A percentile compares a stretch with the other conserved stretches of the same genome.
phyloP scores from a whole-genome alignment of 2,329 filamentous ascomycete species.

The Parascedosporium putredinis region DNA sequence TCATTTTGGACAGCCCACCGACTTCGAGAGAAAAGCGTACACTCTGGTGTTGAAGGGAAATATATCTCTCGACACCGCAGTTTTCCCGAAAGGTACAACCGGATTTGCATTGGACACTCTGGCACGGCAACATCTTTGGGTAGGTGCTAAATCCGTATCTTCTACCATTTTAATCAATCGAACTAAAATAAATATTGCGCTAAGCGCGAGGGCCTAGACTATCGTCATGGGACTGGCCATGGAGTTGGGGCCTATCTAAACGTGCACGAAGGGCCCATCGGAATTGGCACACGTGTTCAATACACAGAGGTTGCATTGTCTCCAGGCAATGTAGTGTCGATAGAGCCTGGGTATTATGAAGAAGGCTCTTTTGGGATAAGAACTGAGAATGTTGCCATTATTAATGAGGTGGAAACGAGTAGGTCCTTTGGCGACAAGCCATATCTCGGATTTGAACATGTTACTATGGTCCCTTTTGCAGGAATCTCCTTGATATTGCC shows the following conservation, averaged over 20 bases:
- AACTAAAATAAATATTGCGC: not conserved
- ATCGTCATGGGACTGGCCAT: slow-evolving; percentile 91
- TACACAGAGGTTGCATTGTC: slow-evolving; percentile 84
- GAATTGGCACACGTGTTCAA: slow-evolving; percentile 83
- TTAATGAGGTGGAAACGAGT: slow-evolving; percentile 76
- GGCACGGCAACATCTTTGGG: slow-evolving; percentile 88
- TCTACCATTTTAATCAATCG: not conserved
- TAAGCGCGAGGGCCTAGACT: slow-evolving; percentile 71
- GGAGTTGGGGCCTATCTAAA: slow-evolving; percentile 93
- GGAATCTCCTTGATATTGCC: slow-evolving; percentile 68
- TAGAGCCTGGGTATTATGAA: slow-evolving; percentile 95
- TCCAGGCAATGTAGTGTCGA: slow-evolving; percentile 89
- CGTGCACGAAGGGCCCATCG: slow-evolving; percentile 94
- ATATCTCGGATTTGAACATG: slow-evolving; percentile 90
- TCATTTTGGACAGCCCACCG: slow-evolving; percentile 78
- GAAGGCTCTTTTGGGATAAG: slow-evolving; percentile 90
- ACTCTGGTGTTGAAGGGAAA: slow-evolving; percentile 92
- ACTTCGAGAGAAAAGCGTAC: slow-evolving; percentile 78
- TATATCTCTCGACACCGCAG: slow-evolving; percentile 73
- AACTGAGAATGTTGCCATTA: slow-evolving; percentile 92
- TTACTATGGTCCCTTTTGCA: slow-evolving; percentile 96
- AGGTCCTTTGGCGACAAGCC: slow-evolving; percentile 89
- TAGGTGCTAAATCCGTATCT: slow-evolving; percentile 25
- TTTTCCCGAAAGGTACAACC: slow-evolving; percentile 91
- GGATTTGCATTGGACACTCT: slow-evolving; percentile 84